Evolutionary conservation across 805 yeast genomes (phyloP), one percentile per base, ranked within the genome.

Genomic region (Kodamaea leandrae): DNA sequence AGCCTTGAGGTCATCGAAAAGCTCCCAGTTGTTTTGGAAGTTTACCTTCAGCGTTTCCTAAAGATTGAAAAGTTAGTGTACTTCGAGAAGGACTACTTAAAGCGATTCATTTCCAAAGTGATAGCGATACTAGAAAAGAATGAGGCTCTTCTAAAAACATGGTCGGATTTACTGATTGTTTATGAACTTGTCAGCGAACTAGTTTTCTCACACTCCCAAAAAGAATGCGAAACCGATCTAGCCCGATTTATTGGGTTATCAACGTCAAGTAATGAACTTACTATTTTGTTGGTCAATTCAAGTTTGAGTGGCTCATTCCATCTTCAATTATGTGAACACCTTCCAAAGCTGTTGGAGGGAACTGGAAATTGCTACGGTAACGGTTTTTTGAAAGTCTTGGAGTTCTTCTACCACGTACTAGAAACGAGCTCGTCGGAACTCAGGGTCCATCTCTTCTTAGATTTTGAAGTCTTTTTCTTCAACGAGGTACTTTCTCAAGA

Each of bases 31-130:
- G 21, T 23, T 3, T 27, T 40, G 2, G 36, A 23, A 4, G 21
- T 9, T 8, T 40, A 34, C 21, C 23, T 40, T n/a, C 10, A 4
- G 6, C 28, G 18, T 14, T 40, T 13, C 28, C 13, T 2, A 7
- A 14, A 16, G 7, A 15, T 21, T 9, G 30, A 17, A 4, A 18
- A 15, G 2, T 17, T 35, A 15, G 24, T 34, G 9, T 16, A 17
- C 6, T 21, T 15, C 25, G 39, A 40, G n/a, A 35, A 29, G 17
- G 16, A 4, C 3, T 29, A 23, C 14, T 33, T 39, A 25, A 39
- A 34, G 21, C 20, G 36, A 8, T 29, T 28, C 12, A 3, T 35
- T 3, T n/a, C 30, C 8, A 21, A 35, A 13, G n/a, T 29, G 8
- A 12, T 35, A 2, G 7, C 17, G n/a, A 16, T 35, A 8, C 15